Conservation (phyloP, 495 filamentous ascomycete genomes). For the Acidomyces sp. region DNA sequence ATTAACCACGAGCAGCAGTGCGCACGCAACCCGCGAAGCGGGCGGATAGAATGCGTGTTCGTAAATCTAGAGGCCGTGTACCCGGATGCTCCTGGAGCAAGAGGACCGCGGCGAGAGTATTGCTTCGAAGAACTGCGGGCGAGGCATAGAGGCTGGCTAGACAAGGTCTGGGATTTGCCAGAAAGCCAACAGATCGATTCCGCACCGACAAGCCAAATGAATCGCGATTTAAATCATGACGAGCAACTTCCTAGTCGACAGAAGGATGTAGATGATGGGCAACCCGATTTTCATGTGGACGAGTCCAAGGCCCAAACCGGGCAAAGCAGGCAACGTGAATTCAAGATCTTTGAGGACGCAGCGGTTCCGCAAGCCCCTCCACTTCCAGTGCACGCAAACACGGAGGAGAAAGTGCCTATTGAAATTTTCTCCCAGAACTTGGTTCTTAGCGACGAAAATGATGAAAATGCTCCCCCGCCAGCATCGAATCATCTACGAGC, state of each 20-base stretch:
- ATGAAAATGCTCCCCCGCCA: constrained; percentile 28
- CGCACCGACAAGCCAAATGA: no score
- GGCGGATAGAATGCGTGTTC: constrained; percentile 70
- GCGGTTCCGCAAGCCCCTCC: background rate
- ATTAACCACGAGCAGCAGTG: constrained; percentile 28
- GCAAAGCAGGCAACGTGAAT: constrained; percentile 9
- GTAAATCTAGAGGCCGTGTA: constrained; percentile 77
- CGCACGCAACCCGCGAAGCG: constrained; percentile 55
- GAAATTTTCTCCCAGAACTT: constrained; percentile 15
- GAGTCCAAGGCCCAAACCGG: background rate
- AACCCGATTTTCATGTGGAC: background rate
- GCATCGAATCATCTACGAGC: constrained; percentile 18
- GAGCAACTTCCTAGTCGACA: no score
- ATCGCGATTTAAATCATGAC: no score
- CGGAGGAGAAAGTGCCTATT: constrained; percentile 13
- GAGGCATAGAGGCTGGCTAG: constrained; percentile 61
- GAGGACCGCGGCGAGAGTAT: constrained; percentile 51
- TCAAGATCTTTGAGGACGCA: constrained; percentile 19
- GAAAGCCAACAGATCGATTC: constrained; percentile 6
- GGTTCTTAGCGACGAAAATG: constrained; percentile 24
- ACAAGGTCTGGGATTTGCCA: constrained; percentile 47
- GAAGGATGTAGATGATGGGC: no score
- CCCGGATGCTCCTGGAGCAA: constrained; percentile 57
- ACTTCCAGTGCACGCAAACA: background rate
- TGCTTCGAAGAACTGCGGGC: constrained; percentile 89